phyloP scores from a whole-genome alignment of 805 yeast species.

The Pichia rugopelliculosa region DNA sequence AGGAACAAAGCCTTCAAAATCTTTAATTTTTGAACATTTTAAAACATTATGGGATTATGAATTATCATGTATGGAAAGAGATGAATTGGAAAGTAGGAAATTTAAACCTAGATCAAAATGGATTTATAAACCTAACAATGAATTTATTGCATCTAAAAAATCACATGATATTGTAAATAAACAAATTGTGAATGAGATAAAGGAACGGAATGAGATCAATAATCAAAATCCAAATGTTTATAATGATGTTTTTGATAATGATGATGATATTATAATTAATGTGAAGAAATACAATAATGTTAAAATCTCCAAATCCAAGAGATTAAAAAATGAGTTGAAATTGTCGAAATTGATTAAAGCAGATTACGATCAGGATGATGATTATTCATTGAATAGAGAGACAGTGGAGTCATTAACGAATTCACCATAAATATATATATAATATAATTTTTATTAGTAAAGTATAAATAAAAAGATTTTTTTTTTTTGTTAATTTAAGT shows the following conservation, averaged over 20 bases:
- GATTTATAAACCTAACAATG: conserved; percentile 23
- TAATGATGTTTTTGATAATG: neutral
- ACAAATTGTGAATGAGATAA: conserved; percentile 1
- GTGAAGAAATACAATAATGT: neutral
- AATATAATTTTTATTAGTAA: neutral
- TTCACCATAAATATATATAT: neutral
- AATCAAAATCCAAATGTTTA: conserved; percentile 26
- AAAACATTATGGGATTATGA: conserved; percentile 17
- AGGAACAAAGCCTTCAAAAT: neutral
- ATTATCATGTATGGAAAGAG: conserved; percentile 28
- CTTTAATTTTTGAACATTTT: conserved; percentile 7
- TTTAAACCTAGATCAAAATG: conserved; percentile 12
- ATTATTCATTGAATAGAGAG: conserved; percentile 2
- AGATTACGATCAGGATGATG: conserved; percentile 1
- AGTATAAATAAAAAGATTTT: neutral
- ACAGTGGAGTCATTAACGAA: conserved; percentile 7
- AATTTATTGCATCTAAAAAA: conserved; percentile 17
- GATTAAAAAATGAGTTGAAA: conserved; percentile 6
- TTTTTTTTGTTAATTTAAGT: neutral
- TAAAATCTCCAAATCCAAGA: conserved; percentile 3
- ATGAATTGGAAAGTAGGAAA: conserved; percentile 23
- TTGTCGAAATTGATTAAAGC: conserved; percentile 15
- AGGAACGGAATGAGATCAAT: neutral
- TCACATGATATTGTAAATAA: conserved; percentile 4
- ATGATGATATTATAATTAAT: conserved; percentile 18